Percentiles rank a stretch among this genome's conserved stretches.
Conservation (phyloP, 305 asterid genomes). For the Fraxinus paxiana region DNA sequence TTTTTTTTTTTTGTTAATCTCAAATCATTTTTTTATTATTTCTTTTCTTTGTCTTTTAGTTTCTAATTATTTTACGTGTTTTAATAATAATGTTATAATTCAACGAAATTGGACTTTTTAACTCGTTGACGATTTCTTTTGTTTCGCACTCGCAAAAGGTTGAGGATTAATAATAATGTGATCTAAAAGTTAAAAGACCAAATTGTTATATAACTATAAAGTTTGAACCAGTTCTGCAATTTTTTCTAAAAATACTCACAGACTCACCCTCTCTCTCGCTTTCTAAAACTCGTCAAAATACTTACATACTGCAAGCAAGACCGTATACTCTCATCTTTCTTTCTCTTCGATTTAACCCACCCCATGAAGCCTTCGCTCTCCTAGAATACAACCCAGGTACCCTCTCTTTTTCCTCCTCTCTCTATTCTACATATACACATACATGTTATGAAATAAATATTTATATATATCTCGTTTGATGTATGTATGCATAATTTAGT, state of each 20-base stretch:
- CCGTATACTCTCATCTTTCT: constrained; percentile 9
- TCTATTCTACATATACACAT: constrained; percentile 16
- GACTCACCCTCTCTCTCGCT: not conserved
- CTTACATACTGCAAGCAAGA: not conserved
- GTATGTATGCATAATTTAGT: constrained; percentile 14
- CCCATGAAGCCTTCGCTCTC: constrained; percentile 26
- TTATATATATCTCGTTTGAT: constrained; percentile 9
- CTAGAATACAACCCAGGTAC: constrained; percentile 33
- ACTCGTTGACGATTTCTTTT: not conserved
- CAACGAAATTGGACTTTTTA: not conserved
- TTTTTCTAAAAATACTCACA: not conserved
- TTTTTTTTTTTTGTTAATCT: not conserved
- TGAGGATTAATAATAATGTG: not conserved
- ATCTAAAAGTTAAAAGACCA: not conserved
- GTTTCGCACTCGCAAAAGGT: not conserved
- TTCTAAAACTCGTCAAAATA: not conserved
- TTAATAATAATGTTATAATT: not conserved
- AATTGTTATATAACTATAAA: not conserved
- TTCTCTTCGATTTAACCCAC: constrained; percentile 37
- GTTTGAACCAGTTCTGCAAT: not conserved
- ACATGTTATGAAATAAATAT: constrained; percentile 13
- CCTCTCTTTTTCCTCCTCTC: constrained; percentile 11
- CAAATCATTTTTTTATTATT: not conserved
- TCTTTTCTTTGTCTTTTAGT: not conserved
- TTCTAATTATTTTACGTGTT: not conserved